These are phyloP conservation scores for Talaromyces piceae DNA, from an alignment of 2,329 filamentous ascomycete genomes.

Conservation along the genomic window DNA sequence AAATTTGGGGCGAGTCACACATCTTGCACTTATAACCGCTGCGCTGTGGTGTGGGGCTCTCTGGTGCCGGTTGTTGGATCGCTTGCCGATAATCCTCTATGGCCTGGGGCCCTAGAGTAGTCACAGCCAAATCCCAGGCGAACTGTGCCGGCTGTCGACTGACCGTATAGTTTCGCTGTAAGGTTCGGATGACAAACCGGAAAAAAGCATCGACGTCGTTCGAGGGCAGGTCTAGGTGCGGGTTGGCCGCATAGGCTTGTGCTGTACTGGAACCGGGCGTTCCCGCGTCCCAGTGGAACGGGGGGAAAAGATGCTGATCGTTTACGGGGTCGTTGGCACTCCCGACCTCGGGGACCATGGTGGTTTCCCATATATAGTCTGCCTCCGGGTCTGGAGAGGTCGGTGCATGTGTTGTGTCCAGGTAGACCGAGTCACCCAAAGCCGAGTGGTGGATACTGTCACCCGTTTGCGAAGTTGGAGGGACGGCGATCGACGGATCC, in stretches of 20 bases:
- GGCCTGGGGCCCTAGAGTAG: too few species aligned
- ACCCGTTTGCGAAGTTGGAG: not conserved
- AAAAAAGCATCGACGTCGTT: not conserved
- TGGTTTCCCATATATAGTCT: not conserved
- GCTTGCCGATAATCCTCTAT: not conserved
- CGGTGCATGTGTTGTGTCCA: not conserved
- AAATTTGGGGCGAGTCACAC: not conserved
- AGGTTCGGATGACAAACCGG: not conserved
- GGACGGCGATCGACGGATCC: not conserved
- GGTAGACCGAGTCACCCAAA: not conserved
- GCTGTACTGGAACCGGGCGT: not conserved
- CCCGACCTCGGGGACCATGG: not conserved
- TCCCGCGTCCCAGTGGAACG: not conserved
- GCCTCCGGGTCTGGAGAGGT: not conserved
- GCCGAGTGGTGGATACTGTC: not conserved
- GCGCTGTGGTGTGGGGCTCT: not conserved
- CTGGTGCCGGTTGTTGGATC: not conserved
- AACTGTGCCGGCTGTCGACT: too few species aligned
- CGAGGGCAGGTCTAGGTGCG: not conserved
- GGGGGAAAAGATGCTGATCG: not conserved
- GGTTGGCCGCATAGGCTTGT: not conserved
- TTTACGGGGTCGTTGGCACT: not conserved
- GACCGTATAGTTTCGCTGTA: not conserved
- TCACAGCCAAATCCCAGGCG: too few species aligned
- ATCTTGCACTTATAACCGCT: not conserved